A percentile compares a stretch with the other conserved stretches of the same genome.
Evolutionary conservation across 768 basidiomycete genomes (phyloP).

Genomic region (Tylopilus balloui): DNA sequence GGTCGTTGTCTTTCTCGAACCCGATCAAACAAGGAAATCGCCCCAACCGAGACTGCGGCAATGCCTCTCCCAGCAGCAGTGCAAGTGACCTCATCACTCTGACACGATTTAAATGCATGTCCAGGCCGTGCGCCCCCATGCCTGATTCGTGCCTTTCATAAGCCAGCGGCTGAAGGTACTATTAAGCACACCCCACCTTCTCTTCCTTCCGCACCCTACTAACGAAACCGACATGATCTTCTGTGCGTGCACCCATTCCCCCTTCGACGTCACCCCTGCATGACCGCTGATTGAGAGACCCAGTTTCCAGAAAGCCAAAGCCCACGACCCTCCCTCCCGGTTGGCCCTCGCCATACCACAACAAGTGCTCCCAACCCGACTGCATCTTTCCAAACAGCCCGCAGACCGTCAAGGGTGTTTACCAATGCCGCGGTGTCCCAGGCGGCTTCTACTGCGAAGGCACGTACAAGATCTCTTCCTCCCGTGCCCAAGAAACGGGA

Average conservation of each 20-base stretch:
- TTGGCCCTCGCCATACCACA: constrained; percentile 37
- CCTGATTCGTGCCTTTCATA: constrained; percentile 26
- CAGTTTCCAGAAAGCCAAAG: constrained; percentile 32
- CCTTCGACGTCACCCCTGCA: background rate
- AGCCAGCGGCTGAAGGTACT: constrained; percentile 10
- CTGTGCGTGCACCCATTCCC: constrained; percentile 15
- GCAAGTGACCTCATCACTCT: constrained; percentile 26
- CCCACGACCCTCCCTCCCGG: constrained; percentile 24
- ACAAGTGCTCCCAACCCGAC: constrained; percentile 34
- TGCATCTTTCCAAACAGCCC: constrained; percentile 33
- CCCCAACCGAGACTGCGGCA: constrained; percentile 20
- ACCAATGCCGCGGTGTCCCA: constrained; percentile 32
- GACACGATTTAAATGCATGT: constrained; percentile 34
- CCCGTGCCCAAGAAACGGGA: constrained; percentile 32
- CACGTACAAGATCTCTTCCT: constrained; percentile 32
- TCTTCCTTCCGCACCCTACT: constrained; percentile 10
- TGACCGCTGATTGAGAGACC: background rate
- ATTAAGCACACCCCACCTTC: constrained; percentile 9
- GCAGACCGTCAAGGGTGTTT: constrained; percentile 27
- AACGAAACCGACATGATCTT: constrained; percentile 25
- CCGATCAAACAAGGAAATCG: constrained; percentile 2
- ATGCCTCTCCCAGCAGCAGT: constrained; percentile 14
- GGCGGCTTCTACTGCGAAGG: constrained; percentile 35
- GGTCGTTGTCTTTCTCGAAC: constrained; percentile 9
- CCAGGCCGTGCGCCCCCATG: constrained; percentile 16